Evolutionary conservation across 495 filamentous ascomycete genomes (phyloP).

Genomic region (Aspergillus conjunctus): DNA sequence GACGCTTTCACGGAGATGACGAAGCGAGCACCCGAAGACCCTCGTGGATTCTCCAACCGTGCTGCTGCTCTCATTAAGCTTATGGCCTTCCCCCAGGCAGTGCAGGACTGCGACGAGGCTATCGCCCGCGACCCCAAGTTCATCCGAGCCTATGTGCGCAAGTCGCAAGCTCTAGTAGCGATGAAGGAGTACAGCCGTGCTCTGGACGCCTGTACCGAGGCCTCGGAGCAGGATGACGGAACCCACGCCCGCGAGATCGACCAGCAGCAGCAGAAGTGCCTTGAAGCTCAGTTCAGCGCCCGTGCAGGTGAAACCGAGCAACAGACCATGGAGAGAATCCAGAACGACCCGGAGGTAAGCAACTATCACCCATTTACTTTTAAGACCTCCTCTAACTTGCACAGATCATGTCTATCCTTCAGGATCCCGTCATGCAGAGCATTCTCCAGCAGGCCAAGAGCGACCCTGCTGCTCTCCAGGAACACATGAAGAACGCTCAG

Average conservation of each 20-base stretch:
- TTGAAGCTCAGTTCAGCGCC: slow-evolving; percentile 83
- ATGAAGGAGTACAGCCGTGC: slow-evolving; percentile 98
- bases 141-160: slow-evolving; percentile 92
- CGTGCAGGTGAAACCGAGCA: slow-evolving; percentile 95
- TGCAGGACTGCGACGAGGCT: slow-evolving; percentile 89
- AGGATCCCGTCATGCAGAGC: slow-evolving; percentile 96
- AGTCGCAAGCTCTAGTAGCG: slow-evolving; percentile 87
- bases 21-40: slow-evolving; percentile 90
- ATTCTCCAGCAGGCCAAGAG: slow-evolving; percentile 96
- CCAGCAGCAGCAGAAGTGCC: slow-evolving; percentile 90
- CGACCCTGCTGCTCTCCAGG: slow-evolving; percentile 86
- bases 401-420: slow-evolving; percentile 85
- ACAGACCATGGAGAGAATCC: slow-evolving; percentile 89
- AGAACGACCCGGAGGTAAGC: slow-evolving; percentile 88
- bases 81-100: slow-evolving; percentile 88
- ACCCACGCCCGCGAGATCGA: slow-evolving; percentile 89
- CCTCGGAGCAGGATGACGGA: slow-evolving; percentile 73
- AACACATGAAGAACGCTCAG: slow-evolving; percentile 92
- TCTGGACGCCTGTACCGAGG: slow-evolving; percentile 84
- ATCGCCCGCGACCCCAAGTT: slow-evolving; percentile 91
- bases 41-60: slow-evolving; percentile 94
- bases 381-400: slow-evolving; percentile 36
- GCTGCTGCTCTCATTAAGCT: slow-evolving; percentile 96
- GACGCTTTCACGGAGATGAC: slow-evolving; percentile 96
- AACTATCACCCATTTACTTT: neutral